Percentiles rank a stretch among this genome's conserved stretches.
phyloP scores from a whole-genome alignment of 148 eudicot species.

The Camellia granthamiana region DNA sequence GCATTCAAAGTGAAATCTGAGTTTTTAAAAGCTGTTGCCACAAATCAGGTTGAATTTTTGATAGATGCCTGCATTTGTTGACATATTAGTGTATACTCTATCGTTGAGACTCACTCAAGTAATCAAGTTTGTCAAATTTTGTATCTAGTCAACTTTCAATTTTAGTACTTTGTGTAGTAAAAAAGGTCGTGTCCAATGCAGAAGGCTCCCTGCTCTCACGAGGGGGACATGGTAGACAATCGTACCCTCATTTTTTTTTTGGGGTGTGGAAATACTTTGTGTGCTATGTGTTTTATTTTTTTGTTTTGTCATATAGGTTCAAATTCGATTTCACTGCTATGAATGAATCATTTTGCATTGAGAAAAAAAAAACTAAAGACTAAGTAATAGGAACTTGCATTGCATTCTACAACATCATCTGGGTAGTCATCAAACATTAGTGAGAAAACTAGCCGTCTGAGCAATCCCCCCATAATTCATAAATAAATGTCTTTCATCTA shows the following conservation, averaged over 20 bases:
- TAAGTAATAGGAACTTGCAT: not conserved
- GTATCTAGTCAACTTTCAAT: not conserved
- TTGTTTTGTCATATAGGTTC: not conserved
- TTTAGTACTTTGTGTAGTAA: not conserved
- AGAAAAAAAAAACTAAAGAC: not conserved
- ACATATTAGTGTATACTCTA: not conserved
- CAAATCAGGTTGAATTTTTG: conserved; percentile 61
- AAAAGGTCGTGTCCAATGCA: too few species aligned
- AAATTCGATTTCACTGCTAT: not conserved
- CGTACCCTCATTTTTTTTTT: too few species aligned
- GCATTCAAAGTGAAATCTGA: conserved; percentile 74
- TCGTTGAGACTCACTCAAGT: not conserved
- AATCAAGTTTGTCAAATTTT: not conserved
- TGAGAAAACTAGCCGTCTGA: not conserved
- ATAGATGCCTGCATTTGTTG: not conserved
- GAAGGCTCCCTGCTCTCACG: too few species aligned
- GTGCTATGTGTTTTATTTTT: too few species aligned
- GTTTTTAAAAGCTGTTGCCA: conserved; percentile 82
- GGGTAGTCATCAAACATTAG: not conserved
- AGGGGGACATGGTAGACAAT: too few species aligned
- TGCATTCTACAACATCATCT: not conserved
- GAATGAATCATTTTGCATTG: not conserved
- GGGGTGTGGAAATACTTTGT: too few species aligned
- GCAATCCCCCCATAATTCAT: not conserved
- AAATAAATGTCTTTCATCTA: not conserved